Conservation (phyloP, 2,329 filamentous ascomycete genomes). For the Arthrobotrys pseudoclavata region DNA sequence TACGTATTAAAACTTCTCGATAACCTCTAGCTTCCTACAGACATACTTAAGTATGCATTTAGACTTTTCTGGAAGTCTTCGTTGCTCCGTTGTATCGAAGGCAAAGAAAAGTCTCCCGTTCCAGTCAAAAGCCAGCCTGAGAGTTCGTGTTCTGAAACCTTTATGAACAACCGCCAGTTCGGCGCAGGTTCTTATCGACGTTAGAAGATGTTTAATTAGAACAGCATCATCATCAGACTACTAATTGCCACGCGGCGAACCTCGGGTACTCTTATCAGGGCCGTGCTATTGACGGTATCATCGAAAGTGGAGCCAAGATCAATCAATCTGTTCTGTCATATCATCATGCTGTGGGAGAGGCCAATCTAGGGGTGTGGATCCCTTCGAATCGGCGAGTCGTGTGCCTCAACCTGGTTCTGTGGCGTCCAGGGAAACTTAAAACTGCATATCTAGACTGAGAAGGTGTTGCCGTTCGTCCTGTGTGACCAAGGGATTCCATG, state of each 20-base stretch:
- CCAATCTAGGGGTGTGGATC: conserved; percentile 43
- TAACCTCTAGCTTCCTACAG: conserved; percentile 10
- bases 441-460: conserved; percentile 42
- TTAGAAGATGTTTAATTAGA: conserved; percentile 16
- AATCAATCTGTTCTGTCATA: conserved; percentile 54
- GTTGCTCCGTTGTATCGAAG: conserved; percentile 19
- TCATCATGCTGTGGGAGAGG: conserved; percentile 20
- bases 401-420: conserved; percentile 51
- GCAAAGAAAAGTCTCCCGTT: conserved; percentile 24
- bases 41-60: conserved; percentile 11
- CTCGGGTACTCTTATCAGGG: conserved; percentile 44
- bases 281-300: conserved; percentile 19
- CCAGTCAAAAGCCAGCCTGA: conserved; percentile 19
- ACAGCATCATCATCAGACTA: conserved; percentile 34
- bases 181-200: conserved; percentile 21
- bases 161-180: conserved; percentile 35
- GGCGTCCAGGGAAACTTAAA: conserved; percentile 37
- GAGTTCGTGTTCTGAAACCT: conserved; percentile 35
- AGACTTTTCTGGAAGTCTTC: conserved; percentile 28
- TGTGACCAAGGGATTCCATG: conserved; percentile 29
- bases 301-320: conserved; percentile 33
- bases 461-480: conserved; percentile 31
- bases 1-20: conserved; percentile 32
- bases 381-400: conserved; percentile 43
- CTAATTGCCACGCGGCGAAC: conserved; percentile 11